Percentiles rank a stretch among this genome's conserved stretches.
These are phyloP conservation scores for Thermoascus crustaceus DNA, from an alignment of 2,329 filamentous ascomycete genomes.

Conservation along the genomic window DNA sequence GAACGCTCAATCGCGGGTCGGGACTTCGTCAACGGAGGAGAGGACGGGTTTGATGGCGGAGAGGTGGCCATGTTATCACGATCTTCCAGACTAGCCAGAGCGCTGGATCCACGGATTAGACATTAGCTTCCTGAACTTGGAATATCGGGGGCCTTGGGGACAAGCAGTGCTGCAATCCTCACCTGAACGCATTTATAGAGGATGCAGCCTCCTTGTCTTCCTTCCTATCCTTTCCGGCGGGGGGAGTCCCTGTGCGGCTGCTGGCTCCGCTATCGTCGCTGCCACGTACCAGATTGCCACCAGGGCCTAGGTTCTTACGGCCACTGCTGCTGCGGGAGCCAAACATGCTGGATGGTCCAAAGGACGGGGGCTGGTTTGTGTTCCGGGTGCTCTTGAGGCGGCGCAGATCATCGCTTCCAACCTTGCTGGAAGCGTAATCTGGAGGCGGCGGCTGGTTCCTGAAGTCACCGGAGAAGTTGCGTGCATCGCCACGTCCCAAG, in stretches of 20 bases:
- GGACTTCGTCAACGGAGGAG: conserved; percentile 39
- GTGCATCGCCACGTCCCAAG: conserved; percentile 76
- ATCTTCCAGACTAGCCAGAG: conserved; percentile 40
- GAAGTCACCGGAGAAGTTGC: conserved; percentile 69
- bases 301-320: conserved; percentile 61
- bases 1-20: conserved; percentile 38
- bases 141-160: conserved; percentile 5
- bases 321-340: conserved; percentile 86
- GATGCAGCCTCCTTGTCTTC: conserved; percentile 54
- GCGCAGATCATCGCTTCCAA: conserved; percentile 84
- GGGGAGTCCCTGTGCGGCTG: conserved; percentile 83
- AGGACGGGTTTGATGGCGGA: conserved; percentile 41
- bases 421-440: conserved; percentile 66
- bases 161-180: conserved; percentile 34
- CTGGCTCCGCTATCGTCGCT: conserved; percentile 80
- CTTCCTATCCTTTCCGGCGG: conserved; percentile 54
- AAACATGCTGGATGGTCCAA: conserved; percentile 83
- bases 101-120: conserved; percentile 23
- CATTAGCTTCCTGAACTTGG: conserved; percentile 7
- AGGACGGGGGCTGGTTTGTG: conserved; percentile 54
- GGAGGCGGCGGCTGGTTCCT: conserved; percentile 59
- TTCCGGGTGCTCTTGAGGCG: conserved; percentile 60
- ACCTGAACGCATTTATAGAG: conserved; percentile 91
- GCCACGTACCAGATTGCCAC: conserved; percentile 61
- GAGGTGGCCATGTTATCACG: conserved; percentile 40